Conservation (phyloP, 2,329 filamentous ascomycete species). For the Fusarium nodosum region DNA sequence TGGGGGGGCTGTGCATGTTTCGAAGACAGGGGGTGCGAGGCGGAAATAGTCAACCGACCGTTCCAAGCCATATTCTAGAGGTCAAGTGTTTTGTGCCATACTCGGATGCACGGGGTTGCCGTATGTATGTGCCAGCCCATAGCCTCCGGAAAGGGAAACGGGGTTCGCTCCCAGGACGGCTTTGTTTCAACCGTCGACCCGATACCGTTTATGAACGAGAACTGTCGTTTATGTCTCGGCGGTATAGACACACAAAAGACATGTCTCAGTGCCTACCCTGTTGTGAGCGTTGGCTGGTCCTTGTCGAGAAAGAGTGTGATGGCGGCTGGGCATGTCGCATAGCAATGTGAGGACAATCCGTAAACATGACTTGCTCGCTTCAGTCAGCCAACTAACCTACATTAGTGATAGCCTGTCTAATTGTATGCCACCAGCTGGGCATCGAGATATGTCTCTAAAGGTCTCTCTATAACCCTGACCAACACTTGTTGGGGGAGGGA, state of each 20-base stretch:
- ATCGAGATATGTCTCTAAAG: constrained; percentile 12
- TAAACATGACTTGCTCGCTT: constrained; percentile 3
- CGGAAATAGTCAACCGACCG: constrained; percentile 22
- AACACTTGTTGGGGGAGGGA: neutral
- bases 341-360: constrained; percentile 20
- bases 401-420: constrained; percentile 26
- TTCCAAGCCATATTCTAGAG: constrained; percentile 1
- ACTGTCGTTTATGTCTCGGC: constrained; percentile 24
- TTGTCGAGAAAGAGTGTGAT: constrained; percentile 27
- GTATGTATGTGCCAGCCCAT: constrained; percentile 6
- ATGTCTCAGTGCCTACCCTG: constrained; percentile 28
- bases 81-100: constrained; percentile 9
- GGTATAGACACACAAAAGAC: constrained; percentile 11
- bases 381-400: constrained; percentile 13
- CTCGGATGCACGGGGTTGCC: constrained; percentile 12
- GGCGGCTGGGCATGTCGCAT: constrained; percentile 27
- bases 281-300: constrained; percentile 8
- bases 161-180: constrained; percentile 18
- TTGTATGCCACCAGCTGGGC: neutral
- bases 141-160: constrained; percentile 15
- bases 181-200: constrained; percentile 32
- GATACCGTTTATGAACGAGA: constrained; percentile 17
- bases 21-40: constrained; percentile 5
- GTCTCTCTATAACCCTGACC: neutral
- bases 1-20: constrained; percentile 27